phyloP scores from a whole-genome alignment of 1,284 basidiomycete genomes.

The Sparassis latifolia region DNA sequence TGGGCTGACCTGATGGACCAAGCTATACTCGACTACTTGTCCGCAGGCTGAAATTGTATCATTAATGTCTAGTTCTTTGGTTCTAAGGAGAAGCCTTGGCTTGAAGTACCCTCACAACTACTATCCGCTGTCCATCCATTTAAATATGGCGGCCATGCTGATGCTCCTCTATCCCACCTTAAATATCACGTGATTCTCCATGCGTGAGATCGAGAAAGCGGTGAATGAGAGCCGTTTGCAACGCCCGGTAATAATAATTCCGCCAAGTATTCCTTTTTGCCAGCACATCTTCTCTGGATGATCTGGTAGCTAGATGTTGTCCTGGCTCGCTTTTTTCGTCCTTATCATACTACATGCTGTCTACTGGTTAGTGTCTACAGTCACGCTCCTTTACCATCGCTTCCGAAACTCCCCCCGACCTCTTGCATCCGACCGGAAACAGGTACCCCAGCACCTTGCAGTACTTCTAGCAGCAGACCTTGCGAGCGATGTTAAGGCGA shows the following conservation, averaged over 20 bases:
- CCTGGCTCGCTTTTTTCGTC: constrained; percentile 34
- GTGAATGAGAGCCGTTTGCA: too few relatives aligned
- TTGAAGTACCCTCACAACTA: too few relatives aligned
- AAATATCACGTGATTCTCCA: too few relatives aligned
- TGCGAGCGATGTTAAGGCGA: constrained; percentile 23
- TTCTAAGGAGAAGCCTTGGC: too few relatives aligned
- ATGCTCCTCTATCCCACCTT: too few relatives aligned
- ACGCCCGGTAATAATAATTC: too few relatives aligned
- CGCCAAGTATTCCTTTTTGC: too few relatives aligned
- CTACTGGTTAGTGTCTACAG: constrained; percentile 40
- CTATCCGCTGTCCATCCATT: too few relatives aligned
- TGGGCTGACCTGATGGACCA: constrained; percentile 33
- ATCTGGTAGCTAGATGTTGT: constrained; percentile 11
- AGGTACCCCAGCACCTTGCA: constrained; percentile 59
- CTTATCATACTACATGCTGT: constrained; percentile 52
- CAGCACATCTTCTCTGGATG: too few relatives aligned
- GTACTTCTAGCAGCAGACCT: constrained; percentile 46
- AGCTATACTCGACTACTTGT: not conserved
- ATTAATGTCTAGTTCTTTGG: not conserved
- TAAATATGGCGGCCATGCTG: too few relatives aligned
- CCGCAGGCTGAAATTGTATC: not conserved
- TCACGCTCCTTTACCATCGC: constrained; percentile 35
- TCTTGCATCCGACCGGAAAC: constrained; percentile 42
- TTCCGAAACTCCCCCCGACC: constrained; percentile 36
- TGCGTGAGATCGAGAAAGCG: too few relatives aligned